Conservation (phyloP, 2,329 filamentous ascomycete species). For the Metarhizium brunneum region DNA sequence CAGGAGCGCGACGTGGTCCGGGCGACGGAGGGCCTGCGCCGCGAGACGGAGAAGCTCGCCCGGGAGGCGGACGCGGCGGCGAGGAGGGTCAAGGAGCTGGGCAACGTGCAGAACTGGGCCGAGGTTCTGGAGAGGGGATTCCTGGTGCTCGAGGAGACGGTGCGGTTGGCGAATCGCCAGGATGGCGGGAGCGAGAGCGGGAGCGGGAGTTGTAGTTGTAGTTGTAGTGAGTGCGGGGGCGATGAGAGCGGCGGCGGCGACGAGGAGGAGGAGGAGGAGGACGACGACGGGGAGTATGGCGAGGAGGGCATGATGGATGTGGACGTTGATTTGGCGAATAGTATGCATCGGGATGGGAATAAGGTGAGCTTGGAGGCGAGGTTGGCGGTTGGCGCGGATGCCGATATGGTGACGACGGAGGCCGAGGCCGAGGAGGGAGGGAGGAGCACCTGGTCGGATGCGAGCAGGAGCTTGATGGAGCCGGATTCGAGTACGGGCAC, state of each 20-base stretch:
- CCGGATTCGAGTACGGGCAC: slow-evolving; percentile 26
- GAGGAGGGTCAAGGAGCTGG: slow-evolving; percentile 64
- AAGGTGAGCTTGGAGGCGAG: background rate
- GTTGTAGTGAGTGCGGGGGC: slow-evolving; percentile 28
- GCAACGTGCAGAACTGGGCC: slow-evolving; percentile 80
- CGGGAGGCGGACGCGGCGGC: slow-evolving; percentile 54
- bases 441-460: slow-evolving; percentile 23
- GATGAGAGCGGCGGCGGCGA: slow-evolving; percentile 10
- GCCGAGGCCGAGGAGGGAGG: slow-evolving; percentile 12
- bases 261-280: slow-evolving; percentile 4
- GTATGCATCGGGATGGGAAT: slow-evolving; percentile 7
- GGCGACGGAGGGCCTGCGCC: slow-evolving; percentile 49
- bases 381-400: slow-evolving; percentile 2
- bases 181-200: slow-evolving; percentile 5
- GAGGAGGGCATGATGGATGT: slow-evolving; percentile 14
- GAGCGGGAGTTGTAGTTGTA: slow-evolving; percentile 11
- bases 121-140: slow-evolving; percentile 68
- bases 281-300: slow-evolving; percentile 3
- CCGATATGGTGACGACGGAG: background rate
- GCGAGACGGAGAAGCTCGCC: slow-evolving; percentile 57
- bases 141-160: slow-evolving; percentile 53
- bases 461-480: slow-evolving; percentile 28
- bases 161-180: slow-evolving; percentile 40
- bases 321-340: slow-evolving; percentile 7
- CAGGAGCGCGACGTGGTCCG: slow-evolving; percentile 59